Conservation (phyloP, 306 rosid species). For the Astragalus membranaceus region DNA sequence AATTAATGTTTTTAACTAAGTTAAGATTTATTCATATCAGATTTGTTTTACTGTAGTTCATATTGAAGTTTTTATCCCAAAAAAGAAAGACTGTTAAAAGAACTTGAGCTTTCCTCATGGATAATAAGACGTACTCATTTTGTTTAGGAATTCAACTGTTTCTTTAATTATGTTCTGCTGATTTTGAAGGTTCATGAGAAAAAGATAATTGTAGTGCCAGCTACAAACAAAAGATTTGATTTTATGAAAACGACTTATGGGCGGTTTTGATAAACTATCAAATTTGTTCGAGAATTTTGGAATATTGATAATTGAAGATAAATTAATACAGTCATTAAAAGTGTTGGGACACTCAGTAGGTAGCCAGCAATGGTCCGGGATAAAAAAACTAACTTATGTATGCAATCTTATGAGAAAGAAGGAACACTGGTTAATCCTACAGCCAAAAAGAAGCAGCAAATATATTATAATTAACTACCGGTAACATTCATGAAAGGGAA, state of each 20-base stretch:
- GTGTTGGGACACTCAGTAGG: too few species aligned
- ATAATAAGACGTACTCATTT: conserved; percentile 19
- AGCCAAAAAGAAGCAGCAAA: too few species aligned
- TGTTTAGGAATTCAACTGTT: background rate
- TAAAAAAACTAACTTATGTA: too few species aligned
- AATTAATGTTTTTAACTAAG: background rate
- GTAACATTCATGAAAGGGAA: background rate
- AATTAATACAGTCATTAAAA: too few species aligned
- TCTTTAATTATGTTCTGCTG: conserved; percentile 17
- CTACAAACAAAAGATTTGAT: conserved; percentile 16
- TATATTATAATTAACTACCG: background rate
- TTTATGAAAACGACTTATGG: background rate
- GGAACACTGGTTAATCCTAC: too few species aligned
- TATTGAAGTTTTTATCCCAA: conserved; percentile 12
- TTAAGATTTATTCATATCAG: background rate
- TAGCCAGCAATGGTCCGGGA: too few species aligned
- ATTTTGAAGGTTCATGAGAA: conserved; percentile 3
- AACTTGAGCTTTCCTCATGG: background rate
- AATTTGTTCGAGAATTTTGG: too few species aligned
- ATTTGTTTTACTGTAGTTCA: conserved; percentile 26
- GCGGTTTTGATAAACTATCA: too few species aligned
- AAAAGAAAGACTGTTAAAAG: background rate
- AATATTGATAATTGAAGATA: too few species aligned
- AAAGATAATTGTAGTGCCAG: background rate
- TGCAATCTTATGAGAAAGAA: too few species aligned